Percentiles rank a stretch among this genome's conserved stretches.
These are phyloP conservation scores for Albophoma yamanashiensis DNA, from an alignment of 2,329 filamentous ascomycete genomes.

Conservation along the genomic window DNA sequence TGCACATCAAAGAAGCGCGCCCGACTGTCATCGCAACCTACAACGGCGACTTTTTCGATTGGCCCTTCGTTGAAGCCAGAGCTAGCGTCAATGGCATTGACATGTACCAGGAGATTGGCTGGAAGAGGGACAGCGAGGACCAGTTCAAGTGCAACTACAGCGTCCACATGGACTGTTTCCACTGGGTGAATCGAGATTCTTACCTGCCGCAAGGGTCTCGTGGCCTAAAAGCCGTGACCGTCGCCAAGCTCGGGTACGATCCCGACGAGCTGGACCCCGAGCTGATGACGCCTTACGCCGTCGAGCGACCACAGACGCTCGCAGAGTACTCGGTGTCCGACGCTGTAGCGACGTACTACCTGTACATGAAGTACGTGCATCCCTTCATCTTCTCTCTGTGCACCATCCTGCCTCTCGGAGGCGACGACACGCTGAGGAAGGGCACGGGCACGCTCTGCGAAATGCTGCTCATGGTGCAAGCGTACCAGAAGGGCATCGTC, in stretches of 20 bases:
- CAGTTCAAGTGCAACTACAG: conserved; percentile 95
- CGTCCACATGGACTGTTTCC: conserved; percentile 97
- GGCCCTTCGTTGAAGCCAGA: conserved; percentile 93
- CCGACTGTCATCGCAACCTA: conserved; percentile 99
- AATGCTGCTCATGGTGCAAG: conserved; percentile 98
- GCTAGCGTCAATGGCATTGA: conserved; percentile 93
- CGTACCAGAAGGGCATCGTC: conserved; percentile 83
- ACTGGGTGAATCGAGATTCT: conserved; percentile 98
- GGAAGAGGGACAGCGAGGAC: conserved; percentile 89
- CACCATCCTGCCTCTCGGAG: conserved; percentile 86
- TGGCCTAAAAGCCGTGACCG: conserved; percentile 93
- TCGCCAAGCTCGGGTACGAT: conserved; percentile 96
- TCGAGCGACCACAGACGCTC: conserved; percentile 82
- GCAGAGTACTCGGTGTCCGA: conserved; percentile 98
- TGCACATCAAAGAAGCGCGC: conserved; percentile 86
- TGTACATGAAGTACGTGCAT: conserved; percentile 99
- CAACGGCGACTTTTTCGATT: conserved; percentile 99
- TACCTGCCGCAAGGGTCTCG: conserved; percentile 95
- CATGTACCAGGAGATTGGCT: conserved; percentile 98
- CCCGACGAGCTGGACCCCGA: conserved; percentile 96
- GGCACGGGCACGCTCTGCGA: conserved; percentile 98
- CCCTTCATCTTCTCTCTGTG: conserved; percentile 98
- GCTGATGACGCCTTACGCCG: conserved; percentile 88
- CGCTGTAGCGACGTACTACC: conserved; percentile 94
- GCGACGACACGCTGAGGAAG: conserved; percentile 87